Conservation (phyloP, 768 basidiomycete genomes). For the Leccinum subgranulosum region DNA sequence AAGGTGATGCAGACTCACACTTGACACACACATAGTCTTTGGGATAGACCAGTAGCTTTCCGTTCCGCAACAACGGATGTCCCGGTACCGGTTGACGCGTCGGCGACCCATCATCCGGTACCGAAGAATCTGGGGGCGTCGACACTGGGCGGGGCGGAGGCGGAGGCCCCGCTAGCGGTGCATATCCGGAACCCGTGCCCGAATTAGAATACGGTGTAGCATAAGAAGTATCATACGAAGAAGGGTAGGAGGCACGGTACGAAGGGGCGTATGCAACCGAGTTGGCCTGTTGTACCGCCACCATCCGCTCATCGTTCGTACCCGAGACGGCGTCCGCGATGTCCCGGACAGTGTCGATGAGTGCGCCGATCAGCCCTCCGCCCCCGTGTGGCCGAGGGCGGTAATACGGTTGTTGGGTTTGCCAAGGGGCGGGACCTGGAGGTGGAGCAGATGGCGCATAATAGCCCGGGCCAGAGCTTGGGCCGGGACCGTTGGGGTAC, state of each 20-base stretch:
- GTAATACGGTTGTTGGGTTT: slow-evolving; percentile 15
- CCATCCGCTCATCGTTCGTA: slow-evolving; percentile 16
- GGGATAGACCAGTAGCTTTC: slow-evolving; percentile 69
- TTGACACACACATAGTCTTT: slow-evolving; percentile 58
- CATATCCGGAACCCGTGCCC: neutral
- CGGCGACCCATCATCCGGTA: slow-evolving; percentile 55
- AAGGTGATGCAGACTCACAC: slow-evolving; percentile 42
- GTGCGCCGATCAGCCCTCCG: slow-evolving; percentile 26
- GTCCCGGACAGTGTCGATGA: slow-evolving; percentile 27
- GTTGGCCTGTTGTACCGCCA: slow-evolving; percentile 14
- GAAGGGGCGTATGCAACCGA: slow-evolving; percentile 13
- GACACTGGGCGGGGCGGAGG: slow-evolving; percentile 10
- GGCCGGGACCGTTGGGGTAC: neutral
- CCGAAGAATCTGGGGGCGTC: slow-evolving; percentile 9
- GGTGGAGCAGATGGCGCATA: slow-evolving; percentile 9
- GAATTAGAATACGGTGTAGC: slow-evolving; percentile 13
- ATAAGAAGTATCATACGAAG: neutral
- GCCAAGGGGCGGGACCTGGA: slow-evolving; percentile 18
- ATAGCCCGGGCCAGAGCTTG: slow-evolving; percentile 2
- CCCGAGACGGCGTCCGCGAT: slow-evolving; percentile 30
- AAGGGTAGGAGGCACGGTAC: neutral
- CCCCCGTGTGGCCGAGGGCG: slow-evolving; percentile 12
- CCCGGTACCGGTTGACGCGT: slow-evolving; percentile 63
- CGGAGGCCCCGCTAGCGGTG: slow-evolving; percentile 10
- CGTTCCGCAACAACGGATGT: slow-evolving; percentile 60